Percentiles rank a stretch among this genome's conserved stretches.
These are phyloP conservation scores for Asterophora parasitica DNA, from an alignment of 768 basidiomycete species.

Conservation along the genomic window DNA sequence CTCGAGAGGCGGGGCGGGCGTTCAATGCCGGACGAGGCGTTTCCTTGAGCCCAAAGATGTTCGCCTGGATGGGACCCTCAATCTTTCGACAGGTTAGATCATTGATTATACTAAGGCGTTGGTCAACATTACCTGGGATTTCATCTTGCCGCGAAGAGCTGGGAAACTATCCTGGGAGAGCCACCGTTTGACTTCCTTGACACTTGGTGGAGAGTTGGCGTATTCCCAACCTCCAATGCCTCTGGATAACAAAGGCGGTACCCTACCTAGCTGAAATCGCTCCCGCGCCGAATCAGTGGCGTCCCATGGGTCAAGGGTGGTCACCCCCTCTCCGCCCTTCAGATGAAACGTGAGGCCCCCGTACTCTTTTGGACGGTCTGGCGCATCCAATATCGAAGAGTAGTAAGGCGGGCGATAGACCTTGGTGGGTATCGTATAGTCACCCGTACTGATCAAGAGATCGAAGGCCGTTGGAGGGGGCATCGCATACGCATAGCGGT, in stretches of 20 bases:
- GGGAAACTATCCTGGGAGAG: constrained; percentile 30
- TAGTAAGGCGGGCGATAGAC: constrained; percentile 81
- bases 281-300: neutral
- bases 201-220: constrained; percentile 61
- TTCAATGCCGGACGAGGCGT: constrained; percentile 32
- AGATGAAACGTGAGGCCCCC: constrained; percentile 74
- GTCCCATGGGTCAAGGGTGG: constrained; percentile 59
- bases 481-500: constrained; percentile 43
- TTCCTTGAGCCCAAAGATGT: constrained; percentile 62
- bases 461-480: constrained; percentile 47
- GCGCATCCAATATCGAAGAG: constrained; percentile 65
- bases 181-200: constrained; percentile 51
- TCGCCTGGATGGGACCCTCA: constrained; percentile 71
- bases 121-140: constrained; percentile 42
- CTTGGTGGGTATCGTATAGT: constrained; percentile 47
- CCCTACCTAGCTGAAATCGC: neutral
- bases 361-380: constrained; percentile 66
- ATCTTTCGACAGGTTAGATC: constrained; percentile 33
- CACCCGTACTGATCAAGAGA: constrained; percentile 39
- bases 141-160: constrained; percentile 5
- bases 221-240: constrained; percentile 77
- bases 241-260: constrained; percentile 18
- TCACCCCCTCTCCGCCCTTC: constrained; percentile 57
- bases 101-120: neutral
- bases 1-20: constrained; percentile 31